These are phyloP conservation scores for Pythium guiyangense DNA, from an alignment of 352 stramenopile species.

Conservation along the genomic window DNA sequence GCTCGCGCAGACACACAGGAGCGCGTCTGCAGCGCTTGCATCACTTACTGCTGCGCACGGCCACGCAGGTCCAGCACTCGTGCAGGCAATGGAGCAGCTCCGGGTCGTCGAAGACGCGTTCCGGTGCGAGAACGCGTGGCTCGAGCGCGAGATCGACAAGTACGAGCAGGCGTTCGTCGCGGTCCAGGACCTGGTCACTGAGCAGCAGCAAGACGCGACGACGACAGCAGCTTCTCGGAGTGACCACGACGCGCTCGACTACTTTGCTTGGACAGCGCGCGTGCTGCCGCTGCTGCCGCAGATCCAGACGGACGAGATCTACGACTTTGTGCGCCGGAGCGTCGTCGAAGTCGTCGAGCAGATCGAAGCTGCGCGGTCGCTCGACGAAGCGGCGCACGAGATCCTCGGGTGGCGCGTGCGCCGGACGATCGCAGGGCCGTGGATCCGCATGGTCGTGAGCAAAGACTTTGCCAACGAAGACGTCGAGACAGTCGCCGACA, in stretches of 20 bases:
- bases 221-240: neutral
- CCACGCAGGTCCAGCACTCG: neutral
- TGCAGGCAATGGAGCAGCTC: constrained; percentile 7
- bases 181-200: constrained; percentile 4
- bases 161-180: constrained; percentile 14
- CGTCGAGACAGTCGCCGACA: constrained; percentile 7
- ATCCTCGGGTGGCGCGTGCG: constrained; percentile 18
- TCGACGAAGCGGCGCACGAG: constrained; percentile 10
- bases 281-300: constrained; percentile 11
- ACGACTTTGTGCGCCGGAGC: constrained; percentile 8
- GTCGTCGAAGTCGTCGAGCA: constrained; percentile 14
- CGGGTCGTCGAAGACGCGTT: constrained; percentile 8
- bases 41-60: too few species aligned
- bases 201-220: constrained; percentile 2
- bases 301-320: constrained; percentile 7
- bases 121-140: constrained; percentile 9
- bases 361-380: constrained; percentile 5
- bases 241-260: neutral
- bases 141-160: constrained; percentile 12
- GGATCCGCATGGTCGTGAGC: constrained; percentile 18
- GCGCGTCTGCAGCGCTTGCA: neutral
- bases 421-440: constrained; percentile 12
- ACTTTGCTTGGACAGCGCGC: constrained; percentile 14
- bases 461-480: constrained; percentile 14
- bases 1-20: neutral